Percentiles rank a stretch among this genome's conserved stretches.
Conservation (phyloP, 768 basidiomycete genomes). For the Arthromyces matolae region DNA sequence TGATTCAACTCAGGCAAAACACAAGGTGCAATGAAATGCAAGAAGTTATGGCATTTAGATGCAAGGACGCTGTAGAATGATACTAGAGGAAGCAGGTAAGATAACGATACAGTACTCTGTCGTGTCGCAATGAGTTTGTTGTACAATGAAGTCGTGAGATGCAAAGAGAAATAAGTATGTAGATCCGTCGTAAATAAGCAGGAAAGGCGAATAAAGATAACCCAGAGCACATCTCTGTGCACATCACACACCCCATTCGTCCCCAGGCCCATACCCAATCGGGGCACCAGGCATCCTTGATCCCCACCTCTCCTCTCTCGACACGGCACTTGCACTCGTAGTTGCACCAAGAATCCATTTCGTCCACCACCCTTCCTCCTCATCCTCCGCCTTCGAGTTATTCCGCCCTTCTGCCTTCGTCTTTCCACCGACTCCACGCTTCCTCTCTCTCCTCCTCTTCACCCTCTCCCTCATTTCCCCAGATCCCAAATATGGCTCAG, state of each 20-base stretch:
- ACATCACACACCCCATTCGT: constrained; percentile 61
- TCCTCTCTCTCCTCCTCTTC: constrained; percentile 27
- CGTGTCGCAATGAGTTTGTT: no score
- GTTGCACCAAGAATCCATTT: constrained; percentile 7
- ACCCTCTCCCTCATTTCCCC: constrained; percentile 33
- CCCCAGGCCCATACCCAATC: constrained; percentile 33
- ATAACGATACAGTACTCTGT: no score
- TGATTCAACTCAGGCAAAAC: no score
- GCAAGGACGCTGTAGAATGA: no score
- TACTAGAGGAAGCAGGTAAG: no score
- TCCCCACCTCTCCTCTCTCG: constrained; percentile 37
- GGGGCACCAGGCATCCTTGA: constrained; percentile 33
- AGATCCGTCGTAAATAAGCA: no score
- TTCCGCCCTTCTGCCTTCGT: background rate
- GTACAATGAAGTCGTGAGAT: no score
- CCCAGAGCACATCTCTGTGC: no score
- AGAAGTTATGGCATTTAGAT: no score
- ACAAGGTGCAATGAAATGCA: no score
- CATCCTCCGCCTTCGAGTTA: constrained; percentile 13
- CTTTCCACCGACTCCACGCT: constrained; percentile 4
- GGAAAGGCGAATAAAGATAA: no score
- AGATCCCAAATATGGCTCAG: constrained; percentile 53
- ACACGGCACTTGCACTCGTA: constrained; percentile 23
- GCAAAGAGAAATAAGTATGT: no score
- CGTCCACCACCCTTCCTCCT: background rate